A percentile compares a stretch with the other conserved stretches of the same genome.
phyloP scores from a whole-genome alignment of 2,329 filamentous ascomycete genomes.

The Cordyceps tenuipes region DNA sequence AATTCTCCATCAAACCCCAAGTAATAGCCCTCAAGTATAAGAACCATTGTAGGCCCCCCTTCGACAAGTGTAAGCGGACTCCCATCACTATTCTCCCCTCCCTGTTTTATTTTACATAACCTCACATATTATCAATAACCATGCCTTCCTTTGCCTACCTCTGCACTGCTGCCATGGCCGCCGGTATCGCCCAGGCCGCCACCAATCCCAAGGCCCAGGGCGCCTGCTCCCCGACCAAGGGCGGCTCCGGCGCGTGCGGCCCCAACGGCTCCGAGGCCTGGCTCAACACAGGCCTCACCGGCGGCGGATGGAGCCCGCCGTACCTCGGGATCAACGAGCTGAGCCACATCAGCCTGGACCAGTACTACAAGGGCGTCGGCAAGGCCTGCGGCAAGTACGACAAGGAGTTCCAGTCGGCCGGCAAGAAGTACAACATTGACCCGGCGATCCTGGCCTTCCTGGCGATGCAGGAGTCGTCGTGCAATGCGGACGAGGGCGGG shows the following conservation, averaged over 20 bases:
- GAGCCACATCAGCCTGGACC: slow-evolving; percentile 18
- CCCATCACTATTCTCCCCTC: not conserved
- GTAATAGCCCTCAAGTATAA: not conserved
- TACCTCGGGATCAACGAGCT: slow-evolving; percentile 24
- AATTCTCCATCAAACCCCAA: not conserved
- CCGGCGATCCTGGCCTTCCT: slow-evolving; percentile 27
- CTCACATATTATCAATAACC: not conserved
- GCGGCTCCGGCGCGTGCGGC: slow-evolving; percentile 16
- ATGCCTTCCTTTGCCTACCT: not conserved
- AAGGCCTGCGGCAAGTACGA: slow-evolving; percentile 24
- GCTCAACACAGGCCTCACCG: slow-evolving; percentile 23
- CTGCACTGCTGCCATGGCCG: not conserved
- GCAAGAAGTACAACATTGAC: slow-evolving; percentile 24
- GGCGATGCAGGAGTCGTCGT: slow-evolving; percentile 29
- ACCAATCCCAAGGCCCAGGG: slow-evolving; percentile 15
- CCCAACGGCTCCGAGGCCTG: slow-evolving; percentile 22
- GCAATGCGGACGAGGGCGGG: slow-evolving; percentile 25
- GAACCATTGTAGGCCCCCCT: not conserved
- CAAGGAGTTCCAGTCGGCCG: slow-evolving; percentile 24
- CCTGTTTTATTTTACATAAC: not conserved
- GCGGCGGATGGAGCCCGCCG: slow-evolving; percentile 25
- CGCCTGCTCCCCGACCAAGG: slow-evolving; percentile 16
- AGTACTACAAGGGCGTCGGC: slow-evolving; percentile 21
- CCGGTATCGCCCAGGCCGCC: not conserved
- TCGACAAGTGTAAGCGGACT: not conserved